Evolutionary conservation across 1,139 yeast species (phyloP).

Genomic region (Suhomyces wounanorum): DNA sequence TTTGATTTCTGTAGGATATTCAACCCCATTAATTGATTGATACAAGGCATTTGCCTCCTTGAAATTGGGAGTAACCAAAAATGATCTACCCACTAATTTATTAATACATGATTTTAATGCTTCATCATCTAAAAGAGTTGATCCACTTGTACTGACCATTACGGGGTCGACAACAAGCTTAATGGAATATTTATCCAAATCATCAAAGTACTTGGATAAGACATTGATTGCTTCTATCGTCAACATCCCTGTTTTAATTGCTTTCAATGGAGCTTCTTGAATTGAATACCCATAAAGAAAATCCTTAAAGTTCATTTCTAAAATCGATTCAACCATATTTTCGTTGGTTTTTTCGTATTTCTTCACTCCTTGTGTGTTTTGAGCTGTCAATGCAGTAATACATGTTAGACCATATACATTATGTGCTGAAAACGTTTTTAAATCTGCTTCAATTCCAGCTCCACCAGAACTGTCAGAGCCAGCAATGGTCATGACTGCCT

Average conservation of each 20-base stretch:
- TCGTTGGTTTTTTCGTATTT: conserved; percentile 51
- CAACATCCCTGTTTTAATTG: conserved; percentile 82
- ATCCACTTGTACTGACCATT: conserved; percentile 78
- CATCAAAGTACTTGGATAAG: conserved; percentile 38
- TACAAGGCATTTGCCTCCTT: conserved; percentile 58
- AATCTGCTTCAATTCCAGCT: conserved; percentile 93
- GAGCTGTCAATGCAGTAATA: conserved; percentile 82
- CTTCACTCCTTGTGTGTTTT: conserved; percentile 66
- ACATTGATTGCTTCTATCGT: conserved; percentile 58
- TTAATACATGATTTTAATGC: conserved; percentile 48
- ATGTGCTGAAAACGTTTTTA: conserved; percentile 80
- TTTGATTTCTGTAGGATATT: conserved; percentile 12
- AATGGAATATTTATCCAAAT: conserved; percentile 30
- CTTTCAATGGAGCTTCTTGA: conserved; percentile 45
- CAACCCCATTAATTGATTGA: conserved; percentile 20
- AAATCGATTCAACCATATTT: conserved; percentile 43
- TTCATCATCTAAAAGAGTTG: conserved; percentile 50
- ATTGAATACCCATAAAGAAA: conserved; percentile 43
- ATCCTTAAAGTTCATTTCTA: conserved; percentile 63
- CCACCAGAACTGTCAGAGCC: conserved; percentile 94
- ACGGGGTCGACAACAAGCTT: conserved; percentile 77
- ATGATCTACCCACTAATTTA: conserved; percentile 54
- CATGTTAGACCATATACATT: conserved; percentile 81
- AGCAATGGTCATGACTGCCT: conserved; percentile 64
- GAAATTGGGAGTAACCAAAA: conserved; percentile 76